phyloP scores from a whole-genome alignment of 1,139 yeast species.

The Lodderomyces jiufengensis region DNA sequence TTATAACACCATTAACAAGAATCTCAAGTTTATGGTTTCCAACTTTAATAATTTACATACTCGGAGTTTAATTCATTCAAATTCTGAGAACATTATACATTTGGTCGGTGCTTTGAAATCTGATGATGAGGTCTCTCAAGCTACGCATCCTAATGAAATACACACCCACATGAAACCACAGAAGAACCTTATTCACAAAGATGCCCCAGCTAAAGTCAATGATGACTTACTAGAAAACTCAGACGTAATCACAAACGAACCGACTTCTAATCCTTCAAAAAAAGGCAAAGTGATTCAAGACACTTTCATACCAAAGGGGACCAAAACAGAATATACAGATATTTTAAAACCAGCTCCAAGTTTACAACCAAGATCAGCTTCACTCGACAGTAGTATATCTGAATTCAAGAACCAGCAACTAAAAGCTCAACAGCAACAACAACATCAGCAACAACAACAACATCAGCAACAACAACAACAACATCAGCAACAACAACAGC shows the following conservation, averaged over 20 bases:
- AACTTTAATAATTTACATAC: conserved; percentile 13
- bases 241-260: no score
- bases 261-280: not conserved
- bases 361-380: conserved; percentile 9
- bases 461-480: conserved; percentile 5
- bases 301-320: conserved; percentile 13
- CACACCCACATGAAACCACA: not conserved
- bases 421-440: not conserved
- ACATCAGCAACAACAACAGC: conserved; percentile 8
- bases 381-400: no score
- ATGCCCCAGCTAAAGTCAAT: no score
- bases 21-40: not conserved
- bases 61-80: not conserved
- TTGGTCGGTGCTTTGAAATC: conserved; percentile 14
- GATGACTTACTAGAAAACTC: no score
- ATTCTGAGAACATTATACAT: conserved; percentile 22
- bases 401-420: conserved; percentile 1
- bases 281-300: conserved; percentile 3
- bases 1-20: not conserved
- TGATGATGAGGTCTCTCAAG: no score
- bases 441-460: not conserved
- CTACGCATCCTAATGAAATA: no score
- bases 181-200: no score
- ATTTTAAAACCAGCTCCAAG: conserved; percentile 18
- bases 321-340: conserved; percentile 15